Base-by-base conservation (phyloP, 305 asterid species). In the Solanum hybrid region DNA sequence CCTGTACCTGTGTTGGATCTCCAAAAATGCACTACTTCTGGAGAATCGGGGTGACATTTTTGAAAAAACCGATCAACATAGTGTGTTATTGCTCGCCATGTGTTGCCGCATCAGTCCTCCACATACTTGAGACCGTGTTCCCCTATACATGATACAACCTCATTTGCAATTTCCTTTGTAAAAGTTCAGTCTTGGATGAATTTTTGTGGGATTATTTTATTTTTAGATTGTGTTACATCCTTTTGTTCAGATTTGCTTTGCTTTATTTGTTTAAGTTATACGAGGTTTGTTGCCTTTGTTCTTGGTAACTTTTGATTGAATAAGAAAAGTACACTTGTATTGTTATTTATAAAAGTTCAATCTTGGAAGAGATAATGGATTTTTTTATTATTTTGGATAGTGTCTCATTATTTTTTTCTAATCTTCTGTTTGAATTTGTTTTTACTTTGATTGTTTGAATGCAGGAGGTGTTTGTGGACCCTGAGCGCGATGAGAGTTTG, bases 381-480 rank as follows among this genome's bases (percentile, higher is more conserved):
- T 36, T 79, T 79, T 79, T 79, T n/a, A 76, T 34, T 80, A 36
- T 40, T 24, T 42, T 82, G 87, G 87, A 42, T 16, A 16, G 20
- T 5, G 37, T 35, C 73, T 88, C 57, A 8, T 14, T 34, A 22
- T 11, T 36, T 79, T 40, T 31, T 37, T 90, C 77, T 22, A 2
- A 2, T 5, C n/a, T 57, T 88, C 22, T 29, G 51, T 13, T 64
- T 6, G 12, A 13, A 77, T 33, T 24, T 35, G 22, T 79, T n/a
- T 40, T 67, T 12, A 18, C 20, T 42, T 22, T 46, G 51, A 3
- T 26, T 64, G 75, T 8, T 74, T 26, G 71, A 34, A 33, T 86
- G 89, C 78, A 96, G 98, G 99, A 97, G 92, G 99, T 89, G 39
- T 95, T 94, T 92, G 97, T 91, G 88, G 99, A 97, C 90, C 97